Evolutionary conservation across 1,284 basidiomycete species (phyloP).

Genomic region (Fomitopsis palustris): DNA sequence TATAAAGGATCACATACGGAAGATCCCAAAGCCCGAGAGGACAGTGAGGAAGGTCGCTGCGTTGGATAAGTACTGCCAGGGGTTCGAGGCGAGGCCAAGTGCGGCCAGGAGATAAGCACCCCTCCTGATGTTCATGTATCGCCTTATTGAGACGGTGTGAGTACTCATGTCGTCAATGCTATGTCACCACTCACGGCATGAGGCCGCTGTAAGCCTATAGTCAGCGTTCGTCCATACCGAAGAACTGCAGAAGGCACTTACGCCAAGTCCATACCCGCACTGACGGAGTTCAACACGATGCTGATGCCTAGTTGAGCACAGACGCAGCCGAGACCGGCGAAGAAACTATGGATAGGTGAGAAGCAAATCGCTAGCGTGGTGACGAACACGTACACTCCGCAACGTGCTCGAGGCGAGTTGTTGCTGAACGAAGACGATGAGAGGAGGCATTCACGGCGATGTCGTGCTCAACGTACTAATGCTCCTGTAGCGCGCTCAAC

Average conservation of each 20-base stretch:
- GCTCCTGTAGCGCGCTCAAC: not conserved
- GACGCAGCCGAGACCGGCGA: constrained; percentile 6
- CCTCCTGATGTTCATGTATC: constrained; percentile 8
- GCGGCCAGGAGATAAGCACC: constrained; percentile 5
- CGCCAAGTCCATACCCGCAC: constrained; percentile 9
- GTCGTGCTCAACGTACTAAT: not conserved
- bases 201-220: not conserved
- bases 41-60: constrained; percentile 5
- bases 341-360: not conserved
- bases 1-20: not conserved
- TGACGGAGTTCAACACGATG: constrained; percentile 7
- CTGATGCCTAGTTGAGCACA: constrained; percentile 6
- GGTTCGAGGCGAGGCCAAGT: constrained; percentile 5
- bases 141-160: not conserved
- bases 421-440: not conserved
- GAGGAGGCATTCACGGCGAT: no score
- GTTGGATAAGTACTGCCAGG: constrained; percentile 8
- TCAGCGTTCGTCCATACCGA: not conserved
- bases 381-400: not conserved
- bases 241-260: not conserved
- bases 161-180: not conserved
- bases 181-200: not conserved
- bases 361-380: not conserved
- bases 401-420: constrained; percentile 4
- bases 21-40: constrained; percentile 5